Conservation (phyloP, 129 eudicot genomes). For the Escallonia rubra region DNA sequence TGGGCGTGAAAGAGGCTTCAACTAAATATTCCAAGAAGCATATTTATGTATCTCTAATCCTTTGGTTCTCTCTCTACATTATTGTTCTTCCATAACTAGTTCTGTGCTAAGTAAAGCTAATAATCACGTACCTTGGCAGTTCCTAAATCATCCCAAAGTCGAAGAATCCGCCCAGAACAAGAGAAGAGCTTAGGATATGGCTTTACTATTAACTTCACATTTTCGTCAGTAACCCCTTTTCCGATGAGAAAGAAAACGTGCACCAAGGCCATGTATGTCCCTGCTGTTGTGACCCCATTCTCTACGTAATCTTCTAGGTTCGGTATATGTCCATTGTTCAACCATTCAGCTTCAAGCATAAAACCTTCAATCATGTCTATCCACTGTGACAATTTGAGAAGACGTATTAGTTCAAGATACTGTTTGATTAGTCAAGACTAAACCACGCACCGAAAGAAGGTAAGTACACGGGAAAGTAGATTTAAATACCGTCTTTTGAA, state of each 20-base stretch:
- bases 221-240: conserved; percentile 29
- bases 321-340: conserved; percentile 32
- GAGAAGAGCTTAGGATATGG: conserved; percentile 53
- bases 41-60: too few species aligned
- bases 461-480: background rate
- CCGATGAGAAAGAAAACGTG: conserved; percentile 52
- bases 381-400: conserved; percentile 37
- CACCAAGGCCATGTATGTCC: conserved; percentile 52
- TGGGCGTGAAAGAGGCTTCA: too few species aligned
- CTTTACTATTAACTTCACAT: conserved; percentile 13
- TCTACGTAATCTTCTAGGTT: conserved; percentile 46
- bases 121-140: conserved; percentile 38
- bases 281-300: conserved; percentile 53
- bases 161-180: conserved; percentile 44
- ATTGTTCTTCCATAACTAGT: too few species aligned
- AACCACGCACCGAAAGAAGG: background rate
- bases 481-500: conserved; percentile 27
- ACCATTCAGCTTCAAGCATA: conserved; percentile 53
- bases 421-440: too few species aligned
- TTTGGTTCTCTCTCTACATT: too few species aligned
- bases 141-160: conserved; percentile 64
- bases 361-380: conserved; percentile 47
- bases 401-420: background rate
- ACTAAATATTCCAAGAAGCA: too few species aligned
- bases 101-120: too few species aligned